Percentiles rank a stretch among this genome's conserved stretches.
These are phyloP conservation scores for Adansonia madagascariensis DNA, from an alignment of 441 rosid species.

Conservation along the genomic window DNA sequence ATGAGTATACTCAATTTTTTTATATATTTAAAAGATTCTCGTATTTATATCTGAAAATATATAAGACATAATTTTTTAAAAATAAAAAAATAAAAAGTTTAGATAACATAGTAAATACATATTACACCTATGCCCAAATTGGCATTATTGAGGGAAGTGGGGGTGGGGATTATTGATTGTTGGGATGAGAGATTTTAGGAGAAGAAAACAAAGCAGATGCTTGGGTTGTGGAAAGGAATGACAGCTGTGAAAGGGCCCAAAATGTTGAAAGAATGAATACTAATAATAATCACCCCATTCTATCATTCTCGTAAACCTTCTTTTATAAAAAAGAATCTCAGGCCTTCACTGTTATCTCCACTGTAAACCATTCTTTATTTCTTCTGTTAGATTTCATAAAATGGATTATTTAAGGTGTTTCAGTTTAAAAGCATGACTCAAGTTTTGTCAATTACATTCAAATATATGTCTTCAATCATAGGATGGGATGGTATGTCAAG, in stretches of 20 bases:
- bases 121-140: neutral
- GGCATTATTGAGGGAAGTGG: conserved; percentile 39
- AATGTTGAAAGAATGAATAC: neutral
- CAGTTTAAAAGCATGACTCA: neutral
- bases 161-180: neutral
- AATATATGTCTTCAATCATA: neutral
- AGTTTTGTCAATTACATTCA: neutral
- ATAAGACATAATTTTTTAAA: no score
- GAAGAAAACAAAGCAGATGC: neutral
- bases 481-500: neutral
- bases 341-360: neutral
- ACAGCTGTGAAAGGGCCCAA: conserved; percentile 13
- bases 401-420: neutral
- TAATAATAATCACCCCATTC: neutral
- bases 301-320: neutral
- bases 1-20: no score
- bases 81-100: no score
- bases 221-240: neutral
- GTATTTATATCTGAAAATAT: no score
- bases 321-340: neutral
- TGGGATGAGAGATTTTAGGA: conserved; percentile 28
- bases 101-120: no score
- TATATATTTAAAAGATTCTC: no score
- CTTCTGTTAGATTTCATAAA: neutral
- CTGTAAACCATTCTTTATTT: neutral